Conservation (phyloP, 257 asterid species). For the Ajuga chamaepitys region DNA sequence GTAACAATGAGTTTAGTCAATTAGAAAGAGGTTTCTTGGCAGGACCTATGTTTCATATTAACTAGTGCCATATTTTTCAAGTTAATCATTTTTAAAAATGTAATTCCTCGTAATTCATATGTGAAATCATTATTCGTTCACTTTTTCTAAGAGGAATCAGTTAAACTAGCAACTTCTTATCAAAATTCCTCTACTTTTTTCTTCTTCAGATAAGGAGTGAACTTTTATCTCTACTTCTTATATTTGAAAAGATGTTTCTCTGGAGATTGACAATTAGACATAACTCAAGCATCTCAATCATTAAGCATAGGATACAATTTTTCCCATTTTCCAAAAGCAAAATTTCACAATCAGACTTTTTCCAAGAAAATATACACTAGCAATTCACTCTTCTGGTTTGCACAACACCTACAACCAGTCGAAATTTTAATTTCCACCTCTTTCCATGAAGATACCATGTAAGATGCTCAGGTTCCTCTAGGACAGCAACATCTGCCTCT, state of each 20-base stretch:
- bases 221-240: neutral
- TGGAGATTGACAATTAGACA: neutral
- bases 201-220: neutral
- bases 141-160: neutral
- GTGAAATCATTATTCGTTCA: neutral
- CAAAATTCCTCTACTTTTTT: neutral
- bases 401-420: constrained; percentile 78
- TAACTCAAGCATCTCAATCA: neutral
- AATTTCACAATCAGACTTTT: constrained; percentile 1
- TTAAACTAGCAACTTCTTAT: neutral
- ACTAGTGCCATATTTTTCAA: neutral
- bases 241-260: neutral
- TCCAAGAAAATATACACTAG: neutral
- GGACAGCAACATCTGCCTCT: constrained; percentile 92
- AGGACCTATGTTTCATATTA: neutral
- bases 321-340: constrained; percentile 11
- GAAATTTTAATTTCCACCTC: constrained; percentile 88
- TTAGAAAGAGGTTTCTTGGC: neutral
- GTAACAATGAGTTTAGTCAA: neutral
- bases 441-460: constrained; percentile 99
- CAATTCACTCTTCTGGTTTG: constrained; percentile 39
- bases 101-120: neutral
- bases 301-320: neutral
- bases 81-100: neutral
- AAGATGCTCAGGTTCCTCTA: constrained; percentile 99